Evolutionary conservation across 345 rosid species (phyloP), one percentile per base, ranked within the genome.

Genomic region (Salix koriyanagi): DNA sequence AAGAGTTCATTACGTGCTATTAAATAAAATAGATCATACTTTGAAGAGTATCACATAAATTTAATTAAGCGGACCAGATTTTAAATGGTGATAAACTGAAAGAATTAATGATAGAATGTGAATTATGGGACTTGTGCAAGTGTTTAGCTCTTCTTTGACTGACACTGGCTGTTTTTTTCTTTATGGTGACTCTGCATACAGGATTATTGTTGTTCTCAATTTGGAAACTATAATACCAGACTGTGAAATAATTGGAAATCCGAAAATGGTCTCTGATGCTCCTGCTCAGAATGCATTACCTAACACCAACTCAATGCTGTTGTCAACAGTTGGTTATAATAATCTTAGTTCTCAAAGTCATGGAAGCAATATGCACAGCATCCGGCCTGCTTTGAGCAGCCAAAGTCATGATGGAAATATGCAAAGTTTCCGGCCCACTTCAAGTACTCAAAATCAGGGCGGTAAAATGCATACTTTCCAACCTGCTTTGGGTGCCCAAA

Each of bases 201-300:
- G 97, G 89, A 85, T 94, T 72, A 89, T 90, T 82, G 87, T 92
- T 71, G 93, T 92, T 82, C 87, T 92, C 84, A 92, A 89, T 80
- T 84, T 92, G 92, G 97, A 91, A 85, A 94, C 88, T 21, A 86
- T 94, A 76, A 77, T 90, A 46, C 90, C 86, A 66, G 91, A 91
- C 6, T 88, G 85, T 74, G 96, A 91, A 67, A 84, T 85, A 14
- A 85, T 92, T 39, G 98, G 98, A 77, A 94, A 92, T 75, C 94
- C 97, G 32, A 87, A 56, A 71, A 56, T 84, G 74, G 75, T 77
- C 77, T 32, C 78, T n/a, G 91, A 85, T 19, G 7, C 83, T 48
- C 75, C 79, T 41, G 41, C 81, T 75, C 91, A 88, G 79, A 89
- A 84, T 72, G 26, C 82, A 3, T 13, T 82, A 76, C 82, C 88